A percentile compares a stretch with the other conserved stretches of the same genome.
Conservation (phyloP, 352 stramenopile genomes). For the Phytophthora macrochlamydospora region DNA sequence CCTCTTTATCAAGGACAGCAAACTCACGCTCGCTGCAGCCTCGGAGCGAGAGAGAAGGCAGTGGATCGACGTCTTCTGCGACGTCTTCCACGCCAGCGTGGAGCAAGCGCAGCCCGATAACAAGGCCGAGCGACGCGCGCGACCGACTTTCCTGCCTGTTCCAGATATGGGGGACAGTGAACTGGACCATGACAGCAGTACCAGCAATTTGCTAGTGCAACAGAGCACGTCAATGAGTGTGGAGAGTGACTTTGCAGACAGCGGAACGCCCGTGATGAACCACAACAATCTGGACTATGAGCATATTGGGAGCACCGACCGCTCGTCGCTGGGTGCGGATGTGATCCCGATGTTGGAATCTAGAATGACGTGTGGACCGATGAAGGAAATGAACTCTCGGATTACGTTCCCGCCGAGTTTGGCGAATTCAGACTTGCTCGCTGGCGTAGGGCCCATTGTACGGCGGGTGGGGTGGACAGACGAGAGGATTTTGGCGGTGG, state of each 20-base stretch:
- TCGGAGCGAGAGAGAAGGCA: slow-evolving; percentile 71
- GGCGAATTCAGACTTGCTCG: slow-evolving; percentile 73
- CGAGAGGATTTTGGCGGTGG: slow-evolving; percentile 80
- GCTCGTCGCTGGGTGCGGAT: slow-evolving; percentile 41
- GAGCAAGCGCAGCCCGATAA: slow-evolving; percentile 55
- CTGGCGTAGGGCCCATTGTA: slow-evolving; percentile 77
- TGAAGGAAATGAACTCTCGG: slow-evolving; percentile 81
- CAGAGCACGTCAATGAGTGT: slow-evolving; percentile 16
- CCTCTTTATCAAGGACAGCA: slow-evolving; percentile 82
- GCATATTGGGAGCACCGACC: slow-evolving; percentile 24
- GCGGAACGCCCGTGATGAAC: slow-evolving; percentile 24
- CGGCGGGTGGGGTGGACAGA: slow-evolving; percentile 84
- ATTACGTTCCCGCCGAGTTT: slow-evolving; percentile 81
- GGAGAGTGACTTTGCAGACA: slow-evolving; percentile 8
- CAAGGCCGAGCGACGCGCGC: slow-evolving; percentile 61
- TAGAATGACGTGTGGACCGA: slow-evolving; percentile 62
- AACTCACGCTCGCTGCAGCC: slow-evolving; percentile 75
- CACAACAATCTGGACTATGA: slow-evolving; percentile 35
- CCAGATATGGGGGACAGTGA: slow-evolving; percentile 48
- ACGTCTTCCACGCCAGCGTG: slow-evolving; percentile 78
- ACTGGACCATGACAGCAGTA: slow-evolving; percentile 27
- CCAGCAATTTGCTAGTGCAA: slow-evolving; percentile 30
- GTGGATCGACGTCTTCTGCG: slow-evolving; percentile 83
- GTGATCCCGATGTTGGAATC: slow-evolving; percentile 67
- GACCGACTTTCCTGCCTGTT: slow-evolving; percentile 75